phyloP scores from a whole-genome alignment of 306 rosid species.

The Biancaea sappan region DNA sequence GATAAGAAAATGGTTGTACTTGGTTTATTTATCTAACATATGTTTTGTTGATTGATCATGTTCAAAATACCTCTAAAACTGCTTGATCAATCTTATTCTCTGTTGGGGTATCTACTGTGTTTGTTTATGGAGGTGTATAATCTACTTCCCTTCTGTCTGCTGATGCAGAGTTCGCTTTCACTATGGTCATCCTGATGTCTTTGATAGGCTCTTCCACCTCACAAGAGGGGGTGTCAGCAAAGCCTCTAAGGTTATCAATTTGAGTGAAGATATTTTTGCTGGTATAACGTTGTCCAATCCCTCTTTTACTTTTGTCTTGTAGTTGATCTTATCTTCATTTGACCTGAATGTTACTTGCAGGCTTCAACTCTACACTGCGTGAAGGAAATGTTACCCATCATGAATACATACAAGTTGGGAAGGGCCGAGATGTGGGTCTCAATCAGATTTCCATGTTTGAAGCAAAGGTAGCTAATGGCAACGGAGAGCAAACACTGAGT shows the following conservation, averaged over 20 bases:
- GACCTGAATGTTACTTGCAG: conserved; percentile 44
- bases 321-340: conserved; percentile 3
- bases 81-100: neutral
- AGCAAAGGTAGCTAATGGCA: conserved; percentile 97
- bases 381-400: conserved; percentile 99
- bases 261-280: conserved; percentile 99
- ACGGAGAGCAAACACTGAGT: conserved; percentile 95
- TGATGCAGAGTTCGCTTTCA: conserved; percentile 90
- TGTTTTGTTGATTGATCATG: neutral
- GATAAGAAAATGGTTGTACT: neutral
- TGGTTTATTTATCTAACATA: neutral
- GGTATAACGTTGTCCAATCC: conserved; percentile 51
- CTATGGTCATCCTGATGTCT: conserved; percentile 98
- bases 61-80: neutral
- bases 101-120: neutral
- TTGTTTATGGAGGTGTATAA: conserved; percentile 3
- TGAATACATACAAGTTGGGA: conserved; percentile 98
- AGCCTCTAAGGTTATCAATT: conserved; percentile 95
- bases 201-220: conserved; percentile 95
- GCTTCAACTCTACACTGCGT: conserved; percentile 96
- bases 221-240: conserved; percentile 96
- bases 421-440: conserved; percentile 98
- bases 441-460: conserved; percentile 99
- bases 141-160: conserved; percentile 24
- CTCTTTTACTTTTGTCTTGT: conserved; percentile 1